Percentiles rank a stretch among this genome's conserved stretches.
Evolutionary conservation across 352 stramenopile species (phyloP).

Genomic region (Globisporangium barbulae): DNA sequence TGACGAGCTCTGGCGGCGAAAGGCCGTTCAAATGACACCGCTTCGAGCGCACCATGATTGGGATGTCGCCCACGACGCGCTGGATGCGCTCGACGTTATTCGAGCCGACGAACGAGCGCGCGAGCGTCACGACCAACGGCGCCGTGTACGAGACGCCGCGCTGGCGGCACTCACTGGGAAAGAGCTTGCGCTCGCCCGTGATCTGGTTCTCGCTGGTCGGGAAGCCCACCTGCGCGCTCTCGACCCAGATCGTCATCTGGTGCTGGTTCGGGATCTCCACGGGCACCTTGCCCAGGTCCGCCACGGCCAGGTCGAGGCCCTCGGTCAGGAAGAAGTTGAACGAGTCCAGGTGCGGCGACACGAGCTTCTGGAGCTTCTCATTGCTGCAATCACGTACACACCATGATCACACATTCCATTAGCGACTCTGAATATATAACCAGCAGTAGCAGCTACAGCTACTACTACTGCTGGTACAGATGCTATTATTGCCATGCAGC

Average conservation of each 20-base stretch:
- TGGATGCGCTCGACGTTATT: constrained; percentile 84
- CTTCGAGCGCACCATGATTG: constrained; percentile 97
- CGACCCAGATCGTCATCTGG: constrained; percentile 85
- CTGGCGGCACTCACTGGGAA: constrained; percentile 96
- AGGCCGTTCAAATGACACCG: constrained; percentile 93
- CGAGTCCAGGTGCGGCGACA: constrained; percentile 96
- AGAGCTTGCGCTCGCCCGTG: constrained; percentile 81
- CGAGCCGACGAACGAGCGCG: constrained; percentile 70
- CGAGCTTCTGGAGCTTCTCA: constrained; percentile 86
- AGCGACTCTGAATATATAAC: not conserved
- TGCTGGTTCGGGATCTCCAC: constrained; percentile 89
- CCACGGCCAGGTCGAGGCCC: constrained; percentile 91
- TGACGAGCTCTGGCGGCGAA: constrained; percentile 84
- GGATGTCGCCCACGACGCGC: constrained; percentile 92
- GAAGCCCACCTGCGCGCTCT: constrained; percentile 94
- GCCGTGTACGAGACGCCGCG: constrained; percentile 95
- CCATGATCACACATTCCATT: not conserved
- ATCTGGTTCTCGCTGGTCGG: constrained; percentile 82
- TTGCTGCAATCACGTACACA: constrained; percentile 37
- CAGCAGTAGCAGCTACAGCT: not conserved
- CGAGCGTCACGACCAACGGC: constrained; percentile 92
- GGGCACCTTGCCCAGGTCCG: constrained; percentile 89
- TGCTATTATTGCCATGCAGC: not conserved
- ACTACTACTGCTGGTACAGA: not conserved
- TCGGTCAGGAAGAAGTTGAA: constrained; percentile 98